Conservation (phyloP, 371 early-diverging fungal species). For the Lichtheimia ramosa region DNA sequence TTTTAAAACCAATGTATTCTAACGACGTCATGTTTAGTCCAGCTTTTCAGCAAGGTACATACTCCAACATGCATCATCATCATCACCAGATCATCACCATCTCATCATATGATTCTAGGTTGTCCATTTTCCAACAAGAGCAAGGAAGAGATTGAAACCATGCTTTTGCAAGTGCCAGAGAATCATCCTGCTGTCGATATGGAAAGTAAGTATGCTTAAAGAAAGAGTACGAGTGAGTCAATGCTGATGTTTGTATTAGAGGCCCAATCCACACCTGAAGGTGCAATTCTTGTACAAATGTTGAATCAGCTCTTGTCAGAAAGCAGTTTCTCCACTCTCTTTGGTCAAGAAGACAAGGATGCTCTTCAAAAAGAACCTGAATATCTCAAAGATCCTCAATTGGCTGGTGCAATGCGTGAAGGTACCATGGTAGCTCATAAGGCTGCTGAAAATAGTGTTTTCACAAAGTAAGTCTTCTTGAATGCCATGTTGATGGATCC, state of each 20-base stretch:
- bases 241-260: not conserved
- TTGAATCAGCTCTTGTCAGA: slow-evolving; percentile 34
- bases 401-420: slow-evolving; percentile 54
- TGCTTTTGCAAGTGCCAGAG: slow-evolving; percentile 37
- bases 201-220: slow-evolving; percentile 20
- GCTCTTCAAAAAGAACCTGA: slow-evolving; percentile 2
- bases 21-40: slow-evolving; percentile 23
- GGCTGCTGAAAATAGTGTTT: slow-evolving; percentile 60
- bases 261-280: slow-evolving; percentile 24
- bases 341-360: slow-evolving; percentile 7
- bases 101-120: slow-evolving; percentile 17
- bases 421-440: slow-evolving; percentile 61
- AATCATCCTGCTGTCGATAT: slow-evolving; percentile 42
- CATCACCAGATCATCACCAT: not conserved
- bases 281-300: slow-evolving; percentile 35
- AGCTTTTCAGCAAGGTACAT: slow-evolving; percentile 46
- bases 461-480: slow-evolving; percentile 44
- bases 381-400: slow-evolving; percentile 41
- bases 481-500: no score
- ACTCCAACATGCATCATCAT: not conserved
- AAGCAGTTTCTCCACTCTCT: slow-evolving; percentile 16
- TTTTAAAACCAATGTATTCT: not conserved
- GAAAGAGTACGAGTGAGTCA: not conserved
- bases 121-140: slow-evolving; percentile 47
- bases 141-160: slow-evolving; percentile 31